Percentiles rank a stretch among this genome's conserved stretches.
phyloP scores from a whole-genome alignment of 495 filamentous ascomycete species.

The Alectoria sarmentosa region DNA sequence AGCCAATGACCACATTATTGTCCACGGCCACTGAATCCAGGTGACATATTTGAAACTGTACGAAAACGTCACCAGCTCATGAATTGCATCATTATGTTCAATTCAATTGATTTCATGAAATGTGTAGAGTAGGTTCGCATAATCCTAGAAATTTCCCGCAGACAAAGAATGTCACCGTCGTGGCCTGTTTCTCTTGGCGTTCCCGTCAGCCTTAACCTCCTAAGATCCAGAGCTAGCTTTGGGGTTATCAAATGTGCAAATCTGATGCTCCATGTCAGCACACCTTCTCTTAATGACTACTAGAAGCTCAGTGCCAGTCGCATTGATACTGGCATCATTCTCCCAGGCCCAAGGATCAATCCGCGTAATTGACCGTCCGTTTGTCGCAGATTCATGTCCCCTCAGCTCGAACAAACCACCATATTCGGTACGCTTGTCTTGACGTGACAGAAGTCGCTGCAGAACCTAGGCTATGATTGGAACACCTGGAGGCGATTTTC shows the following conservation, averaged over 20 bases:
- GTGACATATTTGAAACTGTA: neutral
- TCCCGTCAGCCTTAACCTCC: constrained; percentile 11
- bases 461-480: neutral
- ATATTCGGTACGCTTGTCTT: constrained; percentile 18
- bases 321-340: neutral
- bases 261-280: neutral
- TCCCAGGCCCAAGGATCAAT: neutral
- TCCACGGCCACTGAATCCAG: neutral
- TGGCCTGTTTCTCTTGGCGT: neutral
- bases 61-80: neutral
- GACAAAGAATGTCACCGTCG: neutral
- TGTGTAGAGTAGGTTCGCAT: neutral
- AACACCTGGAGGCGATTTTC: neutral
- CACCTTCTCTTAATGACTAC: neutral
- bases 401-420: constrained; percentile 13
- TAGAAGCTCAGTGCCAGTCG: constrained; percentile 1
- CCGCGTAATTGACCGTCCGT: neutral
- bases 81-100: too few species aligned
- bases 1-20: neutral
- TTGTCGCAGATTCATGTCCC: constrained; percentile 6
- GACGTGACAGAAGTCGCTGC: constrained; percentile 6
- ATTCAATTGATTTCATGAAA: neutral
- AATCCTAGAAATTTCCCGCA: neutral
- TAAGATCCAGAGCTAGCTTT: neutral
- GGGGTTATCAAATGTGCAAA: neutral